Evolutionary conservation across 108 stramenopile species (phyloP).

Genomic region (Pseudonitzschia multistriata): DNA sequence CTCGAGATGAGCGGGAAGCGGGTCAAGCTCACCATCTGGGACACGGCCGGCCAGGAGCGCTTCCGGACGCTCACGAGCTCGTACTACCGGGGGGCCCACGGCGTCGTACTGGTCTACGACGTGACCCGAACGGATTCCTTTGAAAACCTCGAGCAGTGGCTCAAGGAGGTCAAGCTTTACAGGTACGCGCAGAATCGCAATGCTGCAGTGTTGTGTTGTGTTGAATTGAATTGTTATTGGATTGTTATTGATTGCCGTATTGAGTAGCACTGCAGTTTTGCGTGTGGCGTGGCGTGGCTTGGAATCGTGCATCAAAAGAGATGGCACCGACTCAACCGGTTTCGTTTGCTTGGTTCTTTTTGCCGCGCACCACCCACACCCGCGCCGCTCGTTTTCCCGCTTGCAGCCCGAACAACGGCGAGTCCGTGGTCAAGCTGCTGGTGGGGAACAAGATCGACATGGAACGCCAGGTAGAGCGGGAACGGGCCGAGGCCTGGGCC

Average conservation of each 20-base stretch:
- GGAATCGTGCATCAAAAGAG: no score
- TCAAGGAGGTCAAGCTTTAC: slow-evolving; percentile 96
- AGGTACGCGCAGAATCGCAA: not conserved
- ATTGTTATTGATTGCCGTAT: no score
- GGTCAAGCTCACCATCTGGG: slow-evolving; percentile 96
- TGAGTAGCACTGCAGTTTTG: no score
- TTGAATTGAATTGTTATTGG: not conserved
- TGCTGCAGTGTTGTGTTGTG: not conserved
- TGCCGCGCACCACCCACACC: not conserved
- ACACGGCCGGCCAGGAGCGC: slow-evolving; percentile 98
- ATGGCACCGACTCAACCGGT: no score
- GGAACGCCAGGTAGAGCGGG: slow-evolving; percentile 77
- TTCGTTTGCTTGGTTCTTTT: not conserved
- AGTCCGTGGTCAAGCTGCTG: slow-evolving; percentile 94
- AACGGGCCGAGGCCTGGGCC: slow-evolving; percentile 94
- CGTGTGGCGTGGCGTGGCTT: no score
- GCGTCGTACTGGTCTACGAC: slow-evolving; percentile 98
- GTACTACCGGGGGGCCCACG: slow-evolving; percentile 99
- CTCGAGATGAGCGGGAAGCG: slow-evolving; percentile 82
- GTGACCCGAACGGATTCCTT: slow-evolving; percentile 97
- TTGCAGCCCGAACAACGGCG: slow-evolving; percentile 83
- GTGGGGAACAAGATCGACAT: slow-evolving; percentile 98
- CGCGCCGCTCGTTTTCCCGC: no score
- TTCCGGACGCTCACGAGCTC: slow-evolving; percentile 97
- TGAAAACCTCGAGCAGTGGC: slow-evolving; percentile 96